These are phyloP conservation scores for Heliosperma pusillum DNA, from an alignment of 148 eudicot genomes.

Conservation along the genomic window DNA sequence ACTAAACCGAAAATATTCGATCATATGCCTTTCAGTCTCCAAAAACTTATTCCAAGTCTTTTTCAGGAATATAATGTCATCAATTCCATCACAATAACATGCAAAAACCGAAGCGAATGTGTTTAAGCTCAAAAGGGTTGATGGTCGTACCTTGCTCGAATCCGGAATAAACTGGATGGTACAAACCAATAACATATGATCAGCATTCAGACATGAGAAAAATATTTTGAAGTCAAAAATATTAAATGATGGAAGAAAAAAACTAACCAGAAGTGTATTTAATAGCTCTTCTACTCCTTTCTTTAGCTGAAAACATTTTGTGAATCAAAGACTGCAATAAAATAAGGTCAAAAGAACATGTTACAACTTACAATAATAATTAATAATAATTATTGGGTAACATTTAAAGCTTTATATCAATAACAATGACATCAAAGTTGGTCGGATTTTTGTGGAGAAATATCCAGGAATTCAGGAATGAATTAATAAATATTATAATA, in stretches of 20 bases:
- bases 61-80: neutral
- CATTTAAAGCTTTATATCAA: constrained; percentile 4
- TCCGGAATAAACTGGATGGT: constrained; percentile 15
- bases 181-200: neutral
- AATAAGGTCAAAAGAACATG: constrained; percentile 16
- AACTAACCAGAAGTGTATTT: constrained; percentile 42
- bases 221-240: neutral
- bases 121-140: neutral
- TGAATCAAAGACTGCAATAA: constrained; percentile 45
- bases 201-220: neutral
- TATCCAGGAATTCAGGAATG: constrained; percentile 21
- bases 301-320: constrained; percentile 42
- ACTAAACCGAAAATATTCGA: neutral
- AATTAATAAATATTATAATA: neutral
- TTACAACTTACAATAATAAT: neutral
- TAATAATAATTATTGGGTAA: constrained; percentile 7
- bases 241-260: neutral
- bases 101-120: neutral
- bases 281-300: constrained; percentile 29
- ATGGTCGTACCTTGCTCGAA: constrained; percentile 12
- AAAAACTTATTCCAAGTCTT: neutral
- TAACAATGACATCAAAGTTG: constrained; percentile 24
- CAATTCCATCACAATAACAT: neutral
- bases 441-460: constrained; percentile 19
- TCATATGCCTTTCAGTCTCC: neutral